Evolutionary conservation across 2,329 filamentous ascomycete species (phyloP), one percentile per base, ranked within the genome.

Genomic region (Sarocladiaceae sp.): DNA sequence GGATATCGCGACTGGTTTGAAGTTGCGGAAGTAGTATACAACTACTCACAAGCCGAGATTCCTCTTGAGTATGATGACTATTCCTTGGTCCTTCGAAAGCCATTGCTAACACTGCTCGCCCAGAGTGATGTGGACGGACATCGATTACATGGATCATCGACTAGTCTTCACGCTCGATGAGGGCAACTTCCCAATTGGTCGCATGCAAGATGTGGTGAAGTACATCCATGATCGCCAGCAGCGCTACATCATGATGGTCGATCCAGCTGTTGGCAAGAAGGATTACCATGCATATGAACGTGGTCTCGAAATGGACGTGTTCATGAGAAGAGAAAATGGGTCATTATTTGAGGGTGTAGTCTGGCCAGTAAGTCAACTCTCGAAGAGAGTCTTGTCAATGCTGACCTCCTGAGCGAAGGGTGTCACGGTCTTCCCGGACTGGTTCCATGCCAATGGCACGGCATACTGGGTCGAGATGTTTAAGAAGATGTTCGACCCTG

Each of bases 191-290:
- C 79, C 84, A 0, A 62, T 87, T 5, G 53, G 73, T 0, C 76
- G 78, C 64, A 78, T 90, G 72, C 82, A 80, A 36, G 77, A 86
- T 57, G 68, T 91, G 1, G 83, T 87, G 20, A 71, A 78, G 31
- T 80, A 86, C 22, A 76, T 94, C 0, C 87, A 91, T 60, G 65
- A 69, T 6, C 77, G 83, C 53, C 68, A 87, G 39, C 87, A 90
- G 63, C 79, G 87, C 46, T 89, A 88, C 57, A 78, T 90, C 26
- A 70, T 92, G 40, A 94, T 94, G 82, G 86, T 93, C 1, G 89
- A 94, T 58, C 86, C 86, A 7, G 82, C 82, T 3, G 72, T 80
- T 17, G 86, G 86, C 2, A 81, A 83, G 1, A 73, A 78, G 29
- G 74, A 78, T 33, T 77, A 78, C 54, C 68, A 67, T 23, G 60